Evolutionary conservation across 148 eudicot genomes (phyloP), one percentile per base, ranked within the genome.

Genomic region (Amaranthus palmeri): DNA sequence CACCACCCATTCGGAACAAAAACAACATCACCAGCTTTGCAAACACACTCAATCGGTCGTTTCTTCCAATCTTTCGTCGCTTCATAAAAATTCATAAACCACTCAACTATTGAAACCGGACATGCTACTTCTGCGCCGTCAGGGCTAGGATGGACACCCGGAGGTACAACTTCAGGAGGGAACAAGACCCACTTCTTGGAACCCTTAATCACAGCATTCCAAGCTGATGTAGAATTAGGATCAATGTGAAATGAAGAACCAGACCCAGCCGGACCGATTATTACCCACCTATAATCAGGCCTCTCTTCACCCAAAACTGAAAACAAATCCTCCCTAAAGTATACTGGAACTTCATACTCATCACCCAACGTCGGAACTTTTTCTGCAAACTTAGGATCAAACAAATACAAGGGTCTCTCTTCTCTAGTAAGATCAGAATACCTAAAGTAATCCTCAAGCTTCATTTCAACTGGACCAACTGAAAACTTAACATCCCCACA

Each of bases 1-100:
- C 98, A 95, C 98, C 98, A 95, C 49, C 97, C 98, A 70, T 88
- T 88, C 45, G 98, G 98, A 76, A 95, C 98, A 77, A 91, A 95
- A 56, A 95, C 77, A 66, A 91, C 98, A 65, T 95, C 98, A 46
- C 98, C 98, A 4, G 96, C 97, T 81, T 86, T 95, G 69, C 98
- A 95, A 47, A 95, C 83, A 80, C 98, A 95, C 71, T 95, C 98
- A 69, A 95, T 71, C 0, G 98, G 98, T 77, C 85, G 85, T 82
- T 85, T 95, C 65, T 79, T 69, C 98, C 93, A 89, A 55, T 78
- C 83, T 79, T 84, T 88, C 2, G 98, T 95, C 14, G 87, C 90
- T 63, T 59, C 74, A 55, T 95, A 95, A 76, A 95, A 95, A 76
- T 95, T 95, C 97, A 95, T 95, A 77, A 95, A 95, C 98, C 98